Base-by-base conservation (phyloP, 257 asterid genomes). In the Gentiana macrophylla region DNA sequence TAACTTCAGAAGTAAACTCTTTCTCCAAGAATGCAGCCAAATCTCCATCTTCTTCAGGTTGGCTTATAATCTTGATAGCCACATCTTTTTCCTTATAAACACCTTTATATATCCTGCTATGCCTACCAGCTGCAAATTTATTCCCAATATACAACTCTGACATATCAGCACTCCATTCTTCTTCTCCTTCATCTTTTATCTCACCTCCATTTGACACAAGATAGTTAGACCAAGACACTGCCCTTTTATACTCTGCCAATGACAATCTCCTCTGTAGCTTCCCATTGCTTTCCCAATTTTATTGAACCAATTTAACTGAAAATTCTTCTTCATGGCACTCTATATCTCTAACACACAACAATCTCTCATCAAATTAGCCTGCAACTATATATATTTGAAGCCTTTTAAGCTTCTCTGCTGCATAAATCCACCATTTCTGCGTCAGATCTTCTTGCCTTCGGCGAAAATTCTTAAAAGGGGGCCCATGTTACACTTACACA, bases 131-230 rank as follows among this genome's bases (percentile, higher is more conserved):
- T 33, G 98, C 98, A 66, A 91, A 91, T 46, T 91, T 91, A 56
- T 80, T 88, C 70, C 98, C 98, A 37, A 91, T 84, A 52, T 77
- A 91, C 45, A 91, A 77, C 80, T 78, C 89, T 1, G 98, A 87
- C 95, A 91, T 87, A 57, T 91, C 98, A 51, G 98, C 98, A 62
- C 94, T 91, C 98, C 98, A 87, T 55, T 79, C 90, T 32, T 79
- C 94, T 35, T 77, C 92, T 0, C 88, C 83, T 11, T 79, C 87
- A 8, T 84, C 89, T 65, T 83, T 87, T 8, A 85, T 82, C 70
- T 76, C 93, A 32, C 86, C 94, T 3, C 95, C 96, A 1, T 94
- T 82, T 32, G 96, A 87, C 33, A 87, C 90, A 50, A 91, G 67
- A 70, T 91, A 91, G 61, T 87, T 91, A 5, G 98, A 91, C 98